A percentile compares a stretch with the other conserved stretches of the same genome.
phyloP scores from a whole-genome alignment of 1,284 basidiomycete genomes.

The Albatrellus sp. region DNA sequence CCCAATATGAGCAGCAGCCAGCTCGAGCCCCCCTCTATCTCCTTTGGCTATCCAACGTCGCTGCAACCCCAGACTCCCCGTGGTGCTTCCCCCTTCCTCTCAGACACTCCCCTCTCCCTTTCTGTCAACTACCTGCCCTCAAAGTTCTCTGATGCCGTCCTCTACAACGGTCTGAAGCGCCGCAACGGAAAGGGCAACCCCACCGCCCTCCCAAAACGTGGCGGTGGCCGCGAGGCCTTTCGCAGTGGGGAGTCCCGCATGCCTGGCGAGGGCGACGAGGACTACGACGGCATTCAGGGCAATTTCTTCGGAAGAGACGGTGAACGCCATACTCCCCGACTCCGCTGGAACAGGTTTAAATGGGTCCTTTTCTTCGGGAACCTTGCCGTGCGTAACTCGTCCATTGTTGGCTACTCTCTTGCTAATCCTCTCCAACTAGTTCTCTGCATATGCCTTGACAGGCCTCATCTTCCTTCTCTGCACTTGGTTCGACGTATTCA shows the following conservation, averaged over 20 bases:
- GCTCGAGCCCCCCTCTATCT: constrained; percentile 19
- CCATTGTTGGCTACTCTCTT: background rate
- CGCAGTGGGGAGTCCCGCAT: constrained; percentile 31
- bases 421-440: constrained; percentile 19
- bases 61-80: constrained; percentile 18
- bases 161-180: constrained; percentile 28
- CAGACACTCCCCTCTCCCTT: constrained; percentile 21
- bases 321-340: constrained; percentile 27
- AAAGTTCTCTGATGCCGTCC: constrained; percentile 40
- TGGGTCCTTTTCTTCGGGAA: constrained; percentile 43
- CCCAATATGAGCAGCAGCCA: constrained; percentile 16
- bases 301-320: constrained; percentile 24
- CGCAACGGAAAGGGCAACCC: constrained; percentile 20
- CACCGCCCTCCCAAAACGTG: constrained; percentile 26
- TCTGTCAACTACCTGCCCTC: constrained; percentile 45
- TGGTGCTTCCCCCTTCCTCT: constrained; percentile 15
- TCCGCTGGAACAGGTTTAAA: constrained; percentile 53
- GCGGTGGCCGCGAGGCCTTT: constrained; percentile 45
- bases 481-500: constrained; percentile 51
- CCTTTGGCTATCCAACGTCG: constrained; percentile 17
- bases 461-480: constrained; percentile 39
- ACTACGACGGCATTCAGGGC: constrained; percentile 34
- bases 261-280: constrained; percentile 42
- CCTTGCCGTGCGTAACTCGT: constrained; percentile 28
- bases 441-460: constrained; percentile 36